Evolutionary conservation across 768 basidiomycete species (phyloP).

Genomic region (Macrolepiota fuliginosa): DNA sequence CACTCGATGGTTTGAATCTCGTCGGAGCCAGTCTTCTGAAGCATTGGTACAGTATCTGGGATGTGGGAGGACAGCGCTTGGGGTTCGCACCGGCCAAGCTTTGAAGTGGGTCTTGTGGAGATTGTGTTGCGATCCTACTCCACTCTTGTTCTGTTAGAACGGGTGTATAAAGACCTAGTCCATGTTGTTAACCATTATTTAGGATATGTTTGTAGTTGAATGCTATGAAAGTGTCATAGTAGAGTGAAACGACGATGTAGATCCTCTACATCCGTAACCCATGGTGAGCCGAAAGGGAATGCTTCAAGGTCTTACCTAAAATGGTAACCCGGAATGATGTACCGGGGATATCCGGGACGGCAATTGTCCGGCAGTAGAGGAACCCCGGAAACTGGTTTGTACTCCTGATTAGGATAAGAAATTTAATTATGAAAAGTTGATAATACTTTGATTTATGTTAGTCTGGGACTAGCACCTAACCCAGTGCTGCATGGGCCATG

Average conservation of each 20-base stretch:
- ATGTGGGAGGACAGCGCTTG: slow-evolving; percentile 44
- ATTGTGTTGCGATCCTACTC: not conserved
- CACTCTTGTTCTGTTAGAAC: not conserved
- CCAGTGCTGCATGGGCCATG: too few species aligned
- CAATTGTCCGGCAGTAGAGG: too few species aligned
- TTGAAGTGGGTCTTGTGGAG: slow-evolving; percentile 14
- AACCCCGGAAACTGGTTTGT: too few species aligned
- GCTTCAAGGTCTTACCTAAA: too few species aligned
- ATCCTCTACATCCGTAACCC: not conserved
- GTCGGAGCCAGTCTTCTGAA: slow-evolving; percentile 57
- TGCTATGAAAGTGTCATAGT: not conserved
- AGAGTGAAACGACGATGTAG: too few species aligned
- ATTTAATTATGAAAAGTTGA: too few species aligned
- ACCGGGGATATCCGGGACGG: too few species aligned
- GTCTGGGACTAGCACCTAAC: too few species aligned
- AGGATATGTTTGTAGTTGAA: slow-evolving; percentile 5
- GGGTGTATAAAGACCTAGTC: not conserved
- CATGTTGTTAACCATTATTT: not conserved
- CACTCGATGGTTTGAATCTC: slow-evolving; percentile 47
- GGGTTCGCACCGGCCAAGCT: slow-evolving; percentile 49
- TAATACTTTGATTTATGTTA: too few species aligned
- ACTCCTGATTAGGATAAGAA: too few species aligned
- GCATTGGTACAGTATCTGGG: slow-evolving; percentile 61
- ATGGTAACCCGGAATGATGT: too few species aligned
- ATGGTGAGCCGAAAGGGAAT: not conserved